Evolutionary conservation across 805 yeast genomes (phyloP).

Genomic region (Starmerella ratchasimensis): DNA sequence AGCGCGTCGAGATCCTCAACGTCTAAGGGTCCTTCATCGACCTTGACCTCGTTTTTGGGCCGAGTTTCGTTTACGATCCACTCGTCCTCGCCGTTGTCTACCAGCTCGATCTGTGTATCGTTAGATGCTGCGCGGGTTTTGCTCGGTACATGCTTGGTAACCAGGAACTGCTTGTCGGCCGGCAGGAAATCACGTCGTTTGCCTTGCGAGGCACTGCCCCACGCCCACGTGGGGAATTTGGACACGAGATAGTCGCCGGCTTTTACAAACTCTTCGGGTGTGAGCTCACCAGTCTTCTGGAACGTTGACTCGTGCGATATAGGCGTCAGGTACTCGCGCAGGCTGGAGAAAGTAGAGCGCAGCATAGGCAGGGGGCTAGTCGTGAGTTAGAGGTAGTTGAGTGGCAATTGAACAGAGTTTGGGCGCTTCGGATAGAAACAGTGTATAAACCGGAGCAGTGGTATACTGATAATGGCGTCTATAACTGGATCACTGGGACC

Average conservation of each 20-base stretch:
- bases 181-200: conserved; percentile 63
- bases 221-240: conserved; percentile 94
- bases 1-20: conserved; percentile 26
- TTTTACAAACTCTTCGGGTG: conserved; percentile 86
- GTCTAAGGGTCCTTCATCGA: conserved; percentile 20
- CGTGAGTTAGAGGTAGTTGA: too few species aligned
- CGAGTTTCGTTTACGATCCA: conserved; percentile 17
- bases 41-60: conserved; percentile 3
- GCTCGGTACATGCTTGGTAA: conserved; percentile 83
- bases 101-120: conserved; percentile 22
- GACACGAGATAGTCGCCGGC: conserved; percentile 90
- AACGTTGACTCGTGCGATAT: conserved; percentile 77
- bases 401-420: too few species aligned
- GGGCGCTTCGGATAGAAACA: too few species aligned
- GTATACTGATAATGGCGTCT: too few species aligned
- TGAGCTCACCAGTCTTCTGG: conserved; percentile 73
- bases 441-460: too few species aligned
- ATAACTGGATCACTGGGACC: too few species aligned
- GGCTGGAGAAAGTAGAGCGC: conserved; percentile 18
- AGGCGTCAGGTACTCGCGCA: conserved; percentile 90
- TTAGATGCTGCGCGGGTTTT: conserved; percentile 45
- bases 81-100: conserved; percentile 31
- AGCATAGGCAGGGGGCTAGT: too few species aligned
- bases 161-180: conserved; percentile 68
- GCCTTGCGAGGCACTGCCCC: conserved; percentile 49